Conservation (phyloP, 805 yeast genomes). For the Osmozyma mogii region DNA sequence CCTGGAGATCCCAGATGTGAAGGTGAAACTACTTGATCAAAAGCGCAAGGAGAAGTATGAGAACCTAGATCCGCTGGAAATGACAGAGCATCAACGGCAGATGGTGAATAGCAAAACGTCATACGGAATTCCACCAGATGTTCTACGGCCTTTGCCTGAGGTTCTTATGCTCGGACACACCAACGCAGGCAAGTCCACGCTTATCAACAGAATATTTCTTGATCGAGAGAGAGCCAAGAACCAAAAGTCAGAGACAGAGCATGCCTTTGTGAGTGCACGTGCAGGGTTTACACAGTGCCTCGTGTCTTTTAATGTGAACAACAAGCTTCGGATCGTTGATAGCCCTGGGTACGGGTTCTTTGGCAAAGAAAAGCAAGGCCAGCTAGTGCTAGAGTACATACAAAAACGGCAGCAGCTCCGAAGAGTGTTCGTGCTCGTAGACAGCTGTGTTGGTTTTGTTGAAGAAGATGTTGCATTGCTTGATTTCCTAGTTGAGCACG, state of each 20-base stretch:
- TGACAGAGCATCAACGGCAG: slow-evolving; percentile 14
- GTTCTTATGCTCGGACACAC: slow-evolving; percentile 72
- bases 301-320: slow-evolving; percentile 64
- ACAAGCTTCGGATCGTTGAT: slow-evolving; percentile 61
- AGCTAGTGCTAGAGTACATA: slow-evolving; percentile 56
- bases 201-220: slow-evolving; percentile 55
- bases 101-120: slow-evolving; percentile 14
- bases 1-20: slow-evolving; percentile 51
- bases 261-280: slow-evolving; percentile 47
- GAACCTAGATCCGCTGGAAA: slow-evolving; percentile 18
- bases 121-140: slow-evolving; percentile 27
- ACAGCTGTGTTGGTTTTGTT: slow-evolving; percentile 52
- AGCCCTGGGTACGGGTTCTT: slow-evolving; percentile 86
- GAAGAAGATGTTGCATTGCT: slow-evolving; percentile 49
- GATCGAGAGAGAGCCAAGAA: slow-evolving; percentile 21
- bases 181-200: slow-evolving; percentile 80
- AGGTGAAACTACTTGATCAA: slow-evolving; percentile 16
- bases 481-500: slow-evolving; percentile 41
- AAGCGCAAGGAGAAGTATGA: slow-evolving; percentile 11
- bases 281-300: slow-evolving; percentile 59
- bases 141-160: slow-evolving; percentile 49
- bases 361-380: slow-evolving; percentile 63
- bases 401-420: slow-evolving; percentile 44
- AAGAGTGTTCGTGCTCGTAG: slow-evolving; percentile 54
- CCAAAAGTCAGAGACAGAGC: slow-evolving; percentile 19